Base-by-base conservation (phyloP, 2,329 filamentous ascomycete species). In the Claviceps fusiformis region DNA sequence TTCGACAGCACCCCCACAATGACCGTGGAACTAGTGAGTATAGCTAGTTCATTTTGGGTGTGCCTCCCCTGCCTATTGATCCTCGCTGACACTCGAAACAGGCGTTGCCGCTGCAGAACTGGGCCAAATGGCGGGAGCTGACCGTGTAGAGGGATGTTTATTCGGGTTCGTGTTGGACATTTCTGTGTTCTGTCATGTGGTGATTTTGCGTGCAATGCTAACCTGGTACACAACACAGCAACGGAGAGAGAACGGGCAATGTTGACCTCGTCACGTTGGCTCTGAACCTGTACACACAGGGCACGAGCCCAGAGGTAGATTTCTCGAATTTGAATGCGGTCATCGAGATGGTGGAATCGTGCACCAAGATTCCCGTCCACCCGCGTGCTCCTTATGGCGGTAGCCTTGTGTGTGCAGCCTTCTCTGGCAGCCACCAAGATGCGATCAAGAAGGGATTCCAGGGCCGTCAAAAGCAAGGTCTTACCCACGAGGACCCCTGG, bases 181-280 rank as follows among this genome's bases (percentile, higher is more conserved):
- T 39, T 15, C 13, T 41, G 37, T 31, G 15, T 44, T 29, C n/a
- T 35, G 27, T 10, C 33, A 7, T 50, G n/a, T 17, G 6, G 47
- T 3, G 19, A 27, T 50, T 27, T 15, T 11, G 33, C 19, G 11
- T 1, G 19, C 19, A 50, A 17, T 9, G 33, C 48, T 50, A 39
- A 50, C 10, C 19, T 27, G 7, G 33, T 11, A 8, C 13, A 15
- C 17, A 24, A 24, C 48, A 24, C 33, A 50, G 91, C 53, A 97
- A 97, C 63, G 92, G 93, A 57, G 92, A 98, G 77, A 78, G 93
- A 60, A 97, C 92, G 0, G 93, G 92, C 59, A 97, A 97, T 64
- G 90, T 96, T 24, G 92, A 97, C 67, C 78, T 97, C 55, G 90
- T 97, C 52, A 97, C 91, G 39, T 78, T 97, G 55, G 93, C 83